Base-by-base conservation (phyloP, 768 basidiomycete genomes). In the Boletellus sp. region DNA sequence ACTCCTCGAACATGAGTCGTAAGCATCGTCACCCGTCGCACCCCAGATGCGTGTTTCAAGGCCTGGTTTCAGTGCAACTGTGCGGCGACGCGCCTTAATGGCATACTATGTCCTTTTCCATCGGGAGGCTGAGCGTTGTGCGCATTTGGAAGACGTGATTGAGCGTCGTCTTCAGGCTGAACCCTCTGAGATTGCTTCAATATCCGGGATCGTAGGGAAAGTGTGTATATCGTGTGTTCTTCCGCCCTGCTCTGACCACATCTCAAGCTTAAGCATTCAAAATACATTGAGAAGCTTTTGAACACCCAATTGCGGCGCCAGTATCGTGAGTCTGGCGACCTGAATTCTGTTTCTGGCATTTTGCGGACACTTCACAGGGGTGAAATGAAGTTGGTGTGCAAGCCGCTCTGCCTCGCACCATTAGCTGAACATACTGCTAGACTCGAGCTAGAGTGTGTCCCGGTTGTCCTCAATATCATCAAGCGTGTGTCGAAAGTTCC, bases 1-100 rank as follows among this genome's bases (percentile, higher is more conserved):
- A 48, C 73, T 93, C 11, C 73, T 91, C 17, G 80, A 78, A 31
- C 85, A 90, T 62, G 77, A 78, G 56, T 84, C 84, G 90, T 92
- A 74, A 80, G 88, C 80, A 42, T 68, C 62, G 67, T 74, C 63
- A 62, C 53, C n/a, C 44, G 39, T 46, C 37, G 39, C 48, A 45
- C 31, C 20, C 19, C 19, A 3, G 23, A n/a, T 35, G 42, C 49
- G 33, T 45, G 38, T 50, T 48, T 42, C 37, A 54, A 49, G 32
- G 23, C 40, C 10, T 43, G 50, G 38, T 48, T 58, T 51, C 37
- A 90, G 88, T 31, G 60, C 72, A 9, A 72, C 75, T 56, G 74
- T 91, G 42, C 81, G 81, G 34, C 75, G 82, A 52, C 78, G 86
- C 39, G 76, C 84, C 11, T 63, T 90, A 35, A 66, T 81, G 31